These are phyloP conservation scores for Lepidopterella palustris DNA, from an alignment of 495 filamentous ascomycete genomes.

Conservation along the genomic window DNA sequence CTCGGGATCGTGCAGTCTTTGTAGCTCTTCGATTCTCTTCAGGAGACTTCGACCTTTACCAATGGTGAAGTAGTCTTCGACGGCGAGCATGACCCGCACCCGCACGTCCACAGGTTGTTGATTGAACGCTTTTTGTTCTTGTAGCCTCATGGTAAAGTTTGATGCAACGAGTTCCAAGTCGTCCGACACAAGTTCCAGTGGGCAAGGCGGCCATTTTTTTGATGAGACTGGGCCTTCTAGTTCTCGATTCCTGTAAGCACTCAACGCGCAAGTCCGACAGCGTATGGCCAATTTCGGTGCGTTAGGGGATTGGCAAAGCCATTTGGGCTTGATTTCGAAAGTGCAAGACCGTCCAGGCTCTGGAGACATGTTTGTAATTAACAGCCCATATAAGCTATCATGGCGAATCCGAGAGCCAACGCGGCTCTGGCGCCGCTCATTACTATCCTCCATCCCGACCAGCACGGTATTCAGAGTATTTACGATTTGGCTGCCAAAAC, in stretches of 20 bases:
- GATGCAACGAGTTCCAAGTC: conserved; percentile 34
- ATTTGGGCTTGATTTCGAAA: conserved; percentile 91
- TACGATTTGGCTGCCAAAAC: conserved; percentile 41
- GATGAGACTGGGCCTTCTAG: conserved; percentile 13
- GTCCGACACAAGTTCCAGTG: conserved; percentile 49
- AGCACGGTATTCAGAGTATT: not conserved
- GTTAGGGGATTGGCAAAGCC: conserved; percentile 76
- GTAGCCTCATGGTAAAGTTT: conserved; percentile 2
- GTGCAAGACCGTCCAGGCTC: conserved; percentile 28
- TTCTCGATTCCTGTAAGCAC: conserved; percentile 49
- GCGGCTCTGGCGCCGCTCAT: not conserved
- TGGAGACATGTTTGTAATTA: conserved; percentile 77
- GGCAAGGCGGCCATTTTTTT: conserved; percentile 45
- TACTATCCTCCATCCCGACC: not conserved
- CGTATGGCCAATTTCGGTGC: conserved; percentile 59
- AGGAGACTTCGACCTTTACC: conserved; percentile 23
- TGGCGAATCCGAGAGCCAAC: not conserved
- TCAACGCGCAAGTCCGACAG: conserved; percentile 82
- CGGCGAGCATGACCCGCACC: not conserved
- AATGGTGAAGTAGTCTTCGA: conserved; percentile 8
- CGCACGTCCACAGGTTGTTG: not conserved
- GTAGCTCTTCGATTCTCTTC: conserved; percentile 44
- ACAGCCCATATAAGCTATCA: conserved; percentile 53
- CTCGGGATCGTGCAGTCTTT: conserved; percentile 44
- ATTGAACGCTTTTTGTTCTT: not conserved